Conservation (phyloP, 2,329 filamentous ascomycete species). For the Penicillium sp. region DNA sequence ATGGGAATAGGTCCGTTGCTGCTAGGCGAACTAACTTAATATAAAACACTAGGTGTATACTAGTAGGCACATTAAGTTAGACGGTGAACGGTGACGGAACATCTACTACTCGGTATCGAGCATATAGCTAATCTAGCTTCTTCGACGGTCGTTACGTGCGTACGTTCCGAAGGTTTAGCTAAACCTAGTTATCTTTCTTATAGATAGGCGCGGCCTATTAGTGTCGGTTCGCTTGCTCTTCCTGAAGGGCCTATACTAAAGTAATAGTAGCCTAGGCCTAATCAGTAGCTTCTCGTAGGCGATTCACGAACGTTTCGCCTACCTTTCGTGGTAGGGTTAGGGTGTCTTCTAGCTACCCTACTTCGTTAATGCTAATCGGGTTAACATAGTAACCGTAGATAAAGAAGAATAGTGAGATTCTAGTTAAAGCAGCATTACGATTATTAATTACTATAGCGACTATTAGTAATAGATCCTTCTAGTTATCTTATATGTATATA, state of each 20-base stretch:
- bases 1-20: background rate
- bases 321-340: too few species aligned
- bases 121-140: slow-evolving; percentile 8
- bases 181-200: background rate
- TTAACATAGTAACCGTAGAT: background rate
- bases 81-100: background rate
- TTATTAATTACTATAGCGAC: background rate
- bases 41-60: slow-evolving; percentile 1
- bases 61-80: background rate
- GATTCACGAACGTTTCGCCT: too few species aligned
- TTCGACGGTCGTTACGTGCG: background rate
- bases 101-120: background rate
- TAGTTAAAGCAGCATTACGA: background rate
- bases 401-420: background rate
- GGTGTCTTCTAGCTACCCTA: too few species aligned
- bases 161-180: slow-evolving; percentile 3
- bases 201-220: background rate
- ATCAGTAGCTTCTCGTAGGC: too few species aligned
- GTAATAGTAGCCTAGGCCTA: background rate
- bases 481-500: too few species aligned
- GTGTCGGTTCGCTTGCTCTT: slow-evolving; percentile 1
- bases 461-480: background rate
- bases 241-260: background rate
- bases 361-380: background rate
- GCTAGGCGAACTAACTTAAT: background rate